Percentiles rank a stretch among this genome's conserved stretches.
Evolutionary conservation across 257 asterid species (phyloP).

Genomic region (Solanum virginianum): DNA sequence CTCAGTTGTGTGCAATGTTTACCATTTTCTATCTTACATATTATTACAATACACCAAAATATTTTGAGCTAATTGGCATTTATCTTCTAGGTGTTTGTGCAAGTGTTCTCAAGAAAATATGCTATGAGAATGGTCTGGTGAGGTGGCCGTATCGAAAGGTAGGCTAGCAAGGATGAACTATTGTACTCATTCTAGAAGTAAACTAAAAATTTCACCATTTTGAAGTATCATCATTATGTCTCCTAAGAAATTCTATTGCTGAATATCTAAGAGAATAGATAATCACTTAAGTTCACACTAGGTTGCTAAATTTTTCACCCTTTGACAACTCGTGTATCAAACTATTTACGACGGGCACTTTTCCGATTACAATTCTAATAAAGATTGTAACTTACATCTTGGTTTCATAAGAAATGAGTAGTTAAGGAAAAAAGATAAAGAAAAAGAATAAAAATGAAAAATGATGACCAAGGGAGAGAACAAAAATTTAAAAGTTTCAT

Average conservation of each 20-base stretch:
- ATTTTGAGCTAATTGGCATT: neutral
- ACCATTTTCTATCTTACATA: neutral
- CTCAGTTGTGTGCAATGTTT: neutral
- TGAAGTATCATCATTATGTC: neutral
- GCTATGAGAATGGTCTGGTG: constrained; percentile 53
- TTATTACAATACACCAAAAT: neutral
- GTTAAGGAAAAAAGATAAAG: neutral
- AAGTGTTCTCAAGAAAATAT: constrained; percentile 44
- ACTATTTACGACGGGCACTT: neutral
- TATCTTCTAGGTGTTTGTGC: constrained; percentile 49
- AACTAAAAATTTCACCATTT: neutral
- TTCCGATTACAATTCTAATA: neutral
- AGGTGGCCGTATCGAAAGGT: constrained; percentile 74
- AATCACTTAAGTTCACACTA: neutral
- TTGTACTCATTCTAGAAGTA: neutral
- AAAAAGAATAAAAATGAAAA: neutral
- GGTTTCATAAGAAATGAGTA: neutral
- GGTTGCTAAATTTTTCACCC: neutral
- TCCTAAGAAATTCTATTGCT: neutral
- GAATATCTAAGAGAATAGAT: neutral
- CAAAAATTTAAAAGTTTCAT: neutral
- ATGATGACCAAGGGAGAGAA: neutral
- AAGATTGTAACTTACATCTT: neutral
- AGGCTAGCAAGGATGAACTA: neutral
- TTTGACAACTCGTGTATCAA: neutral